Evolutionary conservation across 2,329 filamentous ascomycete species (phyloP).

Genomic region (Botryosphaeria dothidea): DNA sequence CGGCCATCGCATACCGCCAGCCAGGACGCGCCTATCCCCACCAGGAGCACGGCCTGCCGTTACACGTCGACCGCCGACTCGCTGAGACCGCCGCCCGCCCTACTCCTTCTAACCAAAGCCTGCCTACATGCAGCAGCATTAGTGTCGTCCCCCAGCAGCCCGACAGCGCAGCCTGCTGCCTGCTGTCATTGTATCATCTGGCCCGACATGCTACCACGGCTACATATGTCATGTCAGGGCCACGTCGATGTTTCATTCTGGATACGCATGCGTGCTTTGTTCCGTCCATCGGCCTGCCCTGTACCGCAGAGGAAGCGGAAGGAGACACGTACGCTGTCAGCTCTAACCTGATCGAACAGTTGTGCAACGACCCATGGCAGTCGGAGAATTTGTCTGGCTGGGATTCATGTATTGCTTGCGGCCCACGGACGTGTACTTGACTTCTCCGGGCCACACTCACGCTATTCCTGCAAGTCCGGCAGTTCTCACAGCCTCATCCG

Average conservation of each 20-base stretch:
- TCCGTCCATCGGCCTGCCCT: neutral
- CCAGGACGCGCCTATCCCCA: neutral
- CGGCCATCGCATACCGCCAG: neutral
- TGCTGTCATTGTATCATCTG: neutral
- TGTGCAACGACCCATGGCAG: neutral
- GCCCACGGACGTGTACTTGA: neutral
- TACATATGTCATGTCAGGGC: neutral
- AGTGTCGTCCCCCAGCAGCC: neutral
- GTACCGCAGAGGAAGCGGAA: slow-evolving; percentile 7
- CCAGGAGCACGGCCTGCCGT: neutral
- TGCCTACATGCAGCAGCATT: neutral
- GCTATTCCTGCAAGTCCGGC: neutral
- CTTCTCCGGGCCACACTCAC: neutral
- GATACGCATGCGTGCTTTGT: neutral
- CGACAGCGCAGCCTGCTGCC: slow-evolving; percentile 3
- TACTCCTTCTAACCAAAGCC: neutral
- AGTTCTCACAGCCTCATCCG: neutral
- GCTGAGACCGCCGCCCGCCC: neutral
- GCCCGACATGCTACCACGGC: neutral
- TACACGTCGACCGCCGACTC: slow-evolving; percentile 7
- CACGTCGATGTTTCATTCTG: slow-evolving; percentile 7
- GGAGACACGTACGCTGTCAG: slow-evolving; percentile 10
- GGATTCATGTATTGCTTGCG: neutral
- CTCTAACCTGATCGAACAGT: neutral
- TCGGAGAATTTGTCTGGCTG: neutral